phyloP scores from a whole-genome alignment of 306 rosid genomes.

The Mucuna pruriens region DNA sequence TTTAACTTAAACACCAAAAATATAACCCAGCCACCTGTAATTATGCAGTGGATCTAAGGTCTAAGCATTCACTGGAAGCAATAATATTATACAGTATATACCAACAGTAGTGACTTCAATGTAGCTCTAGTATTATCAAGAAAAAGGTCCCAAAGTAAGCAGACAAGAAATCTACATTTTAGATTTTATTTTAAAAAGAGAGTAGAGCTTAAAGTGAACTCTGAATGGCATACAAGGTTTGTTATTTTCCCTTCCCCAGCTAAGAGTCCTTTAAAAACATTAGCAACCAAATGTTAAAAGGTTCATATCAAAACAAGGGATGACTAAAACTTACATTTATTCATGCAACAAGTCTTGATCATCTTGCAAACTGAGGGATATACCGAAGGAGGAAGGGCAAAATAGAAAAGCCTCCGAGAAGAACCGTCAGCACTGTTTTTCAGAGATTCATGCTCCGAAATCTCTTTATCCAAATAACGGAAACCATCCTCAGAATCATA shows the following conservation, averaged over 20 bases:
- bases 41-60: neutral
- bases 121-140: neutral
- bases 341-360: constrained; percentile 83
- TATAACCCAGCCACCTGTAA: neutral
- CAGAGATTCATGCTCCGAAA: constrained; percentile 64
- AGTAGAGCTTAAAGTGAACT: neutral
- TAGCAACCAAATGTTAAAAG: constrained; percentile 16
- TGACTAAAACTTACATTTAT: constrained; percentile 67
- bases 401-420: constrained; percentile 90
- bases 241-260: neutral
- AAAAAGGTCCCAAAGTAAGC: constrained; percentile 5
- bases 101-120: neutral
- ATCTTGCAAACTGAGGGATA: constrained; percentile 95
- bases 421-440: constrained; percentile 66
- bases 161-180: constrained; percentile 4
- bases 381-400: constrained; percentile 98
- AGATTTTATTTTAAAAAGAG: neutral
- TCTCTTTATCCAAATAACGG: constrained; percentile 78
- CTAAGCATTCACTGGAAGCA: neutral
- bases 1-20: neutral
- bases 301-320: constrained; percentile 23
- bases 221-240: constrained; percentile 14
- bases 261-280: neutral
- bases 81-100: neutral
- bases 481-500: constrained; percentile 85